Evolutionary conservation across 2,329 filamentous ascomycete species (phyloP).

Genomic region (Thelonectria olida): DNA sequence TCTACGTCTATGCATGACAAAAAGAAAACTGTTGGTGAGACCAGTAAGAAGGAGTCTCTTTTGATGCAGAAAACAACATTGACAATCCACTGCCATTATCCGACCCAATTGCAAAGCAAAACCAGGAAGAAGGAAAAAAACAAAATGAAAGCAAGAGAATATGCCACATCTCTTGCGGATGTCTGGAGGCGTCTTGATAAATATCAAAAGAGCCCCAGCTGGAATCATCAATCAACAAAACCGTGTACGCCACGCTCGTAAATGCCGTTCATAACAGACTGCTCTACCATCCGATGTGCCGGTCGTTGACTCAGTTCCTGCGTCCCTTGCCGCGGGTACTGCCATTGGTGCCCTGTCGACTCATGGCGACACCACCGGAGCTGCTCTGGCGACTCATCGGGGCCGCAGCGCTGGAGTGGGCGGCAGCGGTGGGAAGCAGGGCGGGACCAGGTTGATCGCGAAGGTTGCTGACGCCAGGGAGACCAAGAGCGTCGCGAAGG

Average conservation of each 20-base stretch:
- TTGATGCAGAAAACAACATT: constrained; percentile 1
- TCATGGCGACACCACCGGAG: constrained; percentile 65
- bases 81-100: constrained; percentile 16
- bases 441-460: constrained; percentile 52
- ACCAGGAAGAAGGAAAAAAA: not conserved
- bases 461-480: constrained; percentile 53
- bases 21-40: constrained; percentile 8
- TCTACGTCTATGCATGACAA: constrained; percentile 34
- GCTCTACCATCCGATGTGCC: constrained; percentile 5
- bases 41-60: not conserved
- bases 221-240: constrained; percentile 24
- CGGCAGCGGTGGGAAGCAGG: constrained; percentile 36
- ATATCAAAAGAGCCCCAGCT: constrained; percentile 19
- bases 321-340: constrained; percentile 59
- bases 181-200: constrained; percentile 13
- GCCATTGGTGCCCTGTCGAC: constrained; percentile 60
- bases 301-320: constrained; percentile 41
- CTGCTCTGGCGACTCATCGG: constrained; percentile 68
- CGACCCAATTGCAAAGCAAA: not conserved
- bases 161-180: constrained; percentile 22
- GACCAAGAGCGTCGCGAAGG: constrained; percentile 59
- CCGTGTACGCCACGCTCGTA: constrained; percentile 40
- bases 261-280: constrained; percentile 38
- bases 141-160: constrained; percentile 14
- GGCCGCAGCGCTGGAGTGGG: constrained; percentile 47